Conservation (phyloP, 2,329 filamentous ascomycete species). For the Stagonosporopsis cucurbitacearum region DNA sequence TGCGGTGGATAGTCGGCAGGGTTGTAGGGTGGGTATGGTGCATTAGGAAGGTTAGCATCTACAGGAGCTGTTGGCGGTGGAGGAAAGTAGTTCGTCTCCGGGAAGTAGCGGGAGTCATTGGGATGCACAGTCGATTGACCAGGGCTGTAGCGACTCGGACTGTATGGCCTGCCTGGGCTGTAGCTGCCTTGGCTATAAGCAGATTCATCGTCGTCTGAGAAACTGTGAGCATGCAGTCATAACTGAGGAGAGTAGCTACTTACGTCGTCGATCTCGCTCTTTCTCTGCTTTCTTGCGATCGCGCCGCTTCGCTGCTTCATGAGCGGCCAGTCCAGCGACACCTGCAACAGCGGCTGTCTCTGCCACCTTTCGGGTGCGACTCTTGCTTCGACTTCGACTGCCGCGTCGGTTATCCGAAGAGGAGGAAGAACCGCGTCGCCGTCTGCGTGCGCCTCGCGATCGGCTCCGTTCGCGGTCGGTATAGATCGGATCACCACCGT, state of each 20-base stretch:
- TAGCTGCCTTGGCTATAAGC: constrained; percentile 45
- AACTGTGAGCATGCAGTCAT: constrained; percentile 28
- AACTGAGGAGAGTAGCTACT: constrained; percentile 38
- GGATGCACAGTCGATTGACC: constrained; percentile 43
- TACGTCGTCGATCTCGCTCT: constrained; percentile 58
- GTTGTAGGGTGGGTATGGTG: constrained; percentile 43
- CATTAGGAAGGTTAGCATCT: constrained; percentile 33
- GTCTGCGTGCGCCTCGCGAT: constrained; percentile 43
- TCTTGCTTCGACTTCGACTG: constrained; percentile 53
- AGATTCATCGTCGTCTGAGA: constrained; percentile 44
- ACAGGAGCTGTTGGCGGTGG: constrained; percentile 51
- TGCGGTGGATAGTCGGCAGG: constrained; percentile 54
- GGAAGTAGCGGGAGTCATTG: constrained; percentile 51
- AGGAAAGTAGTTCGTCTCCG: constrained; percentile 57
- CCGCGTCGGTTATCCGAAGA: constrained; percentile 50
- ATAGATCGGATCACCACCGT: constrained; percentile 67
- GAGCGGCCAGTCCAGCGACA: constrained; percentile 63
- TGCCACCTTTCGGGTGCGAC: constrained; percentile 59
- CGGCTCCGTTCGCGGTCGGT: constrained; percentile 53
- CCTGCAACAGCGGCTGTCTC: constrained; percentile 64
- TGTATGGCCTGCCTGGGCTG: constrained; percentile 31
- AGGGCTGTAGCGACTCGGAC: constrained; percentile 31
- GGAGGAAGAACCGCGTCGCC: constrained; percentile 52
- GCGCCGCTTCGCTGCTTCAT: constrained; percentile 63
- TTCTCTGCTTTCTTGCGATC: constrained; percentile 63